A percentile compares a stretch with the other conserved stretches of the same genome.
Conservation (phyloP, 257 asterid species). For the Solanum lignicaule region DNA sequence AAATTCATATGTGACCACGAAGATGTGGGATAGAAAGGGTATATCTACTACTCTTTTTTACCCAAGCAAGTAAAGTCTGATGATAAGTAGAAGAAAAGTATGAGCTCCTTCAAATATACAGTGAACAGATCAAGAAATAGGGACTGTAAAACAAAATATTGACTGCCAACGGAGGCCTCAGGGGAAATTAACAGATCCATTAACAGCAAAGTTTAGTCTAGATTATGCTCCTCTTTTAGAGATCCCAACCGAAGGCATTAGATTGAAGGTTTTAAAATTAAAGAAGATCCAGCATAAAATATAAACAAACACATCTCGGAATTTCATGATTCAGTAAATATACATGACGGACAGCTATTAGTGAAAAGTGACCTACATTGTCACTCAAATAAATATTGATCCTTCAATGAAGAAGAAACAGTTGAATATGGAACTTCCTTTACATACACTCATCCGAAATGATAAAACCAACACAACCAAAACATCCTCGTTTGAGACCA, state of each 20-base stretch:
- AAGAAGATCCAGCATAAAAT: not conserved
- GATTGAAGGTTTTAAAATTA: not conserved
- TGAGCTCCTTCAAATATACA: not conserved
- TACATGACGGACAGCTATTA: not conserved
- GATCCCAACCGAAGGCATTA: not conserved
- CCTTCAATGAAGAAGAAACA: not conserved
- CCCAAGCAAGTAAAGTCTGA: not conserved
- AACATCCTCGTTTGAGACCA: not conserved
- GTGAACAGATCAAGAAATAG: not conserved
- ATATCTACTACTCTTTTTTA: not conserved
- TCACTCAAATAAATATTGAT: not conserved
- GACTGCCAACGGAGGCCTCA: not conserved
- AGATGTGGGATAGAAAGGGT: not conserved
- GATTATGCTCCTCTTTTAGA: not conserved
- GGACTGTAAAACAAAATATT: not conserved
- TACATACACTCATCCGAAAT: not conserved
- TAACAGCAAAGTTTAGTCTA: not conserved
- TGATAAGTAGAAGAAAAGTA: not conserved
- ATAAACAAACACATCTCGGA: not conserved
- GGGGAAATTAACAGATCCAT: not conserved
- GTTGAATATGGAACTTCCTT: not conserved
- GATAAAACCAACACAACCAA: not conserved
- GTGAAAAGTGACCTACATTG: not conserved
- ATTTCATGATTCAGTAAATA: not conserved
- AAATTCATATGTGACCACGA: not conserved